Evolutionary conservation across 345 rosid species (phyloP), one percentile per base, ranked within the genome.

Genomic region (Citrus sinensis): DNA sequence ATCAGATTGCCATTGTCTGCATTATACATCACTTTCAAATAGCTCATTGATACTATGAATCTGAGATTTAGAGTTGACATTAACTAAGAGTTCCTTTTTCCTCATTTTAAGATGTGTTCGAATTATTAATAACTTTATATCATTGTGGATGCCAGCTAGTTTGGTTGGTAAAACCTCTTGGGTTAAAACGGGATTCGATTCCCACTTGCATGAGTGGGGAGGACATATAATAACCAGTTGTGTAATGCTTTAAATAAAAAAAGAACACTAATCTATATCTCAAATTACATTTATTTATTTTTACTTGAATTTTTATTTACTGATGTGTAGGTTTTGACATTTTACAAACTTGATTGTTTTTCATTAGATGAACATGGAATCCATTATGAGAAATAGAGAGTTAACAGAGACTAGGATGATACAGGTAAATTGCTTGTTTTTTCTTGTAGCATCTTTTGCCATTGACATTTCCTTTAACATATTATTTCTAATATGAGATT

Each of bases 341-440:
- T 54, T 64, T 75, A 67, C 32, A 76, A 63, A 49, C 42, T 74
- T 54, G 19, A 73, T 79, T 74, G 58, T 65, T 27, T 79, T 75
- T 74, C 80, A 40, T 76, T 86, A 94, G 99, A 97, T 88, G 71
- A 95, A 91, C 86, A 92, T 93, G 96, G 98, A 97, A 73, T 89
- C 99, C 79, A 87, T 94, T 24, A 90, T 97, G 98, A 91, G 99
- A 87, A 97, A 92, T 80, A 91, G 99, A 85, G 99, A 97, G 83
- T 75, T 97, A 62, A 88, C 98, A 35, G 99, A 97, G 92, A 97
- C 99, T 11, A 92, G 98, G 87, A 97, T 97, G 98, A 90, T 97
- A 95, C 99, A 97, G 97, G 99, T 97, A 86, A 67, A 76, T 64
- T 46, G 74, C 71, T 46, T 75, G 60, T 37, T 61, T 67, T 66